Evolutionary conservation across 176 grass and related monocot genomes (phyloP).

Genomic region (Elaeis guineensis): DNA sequence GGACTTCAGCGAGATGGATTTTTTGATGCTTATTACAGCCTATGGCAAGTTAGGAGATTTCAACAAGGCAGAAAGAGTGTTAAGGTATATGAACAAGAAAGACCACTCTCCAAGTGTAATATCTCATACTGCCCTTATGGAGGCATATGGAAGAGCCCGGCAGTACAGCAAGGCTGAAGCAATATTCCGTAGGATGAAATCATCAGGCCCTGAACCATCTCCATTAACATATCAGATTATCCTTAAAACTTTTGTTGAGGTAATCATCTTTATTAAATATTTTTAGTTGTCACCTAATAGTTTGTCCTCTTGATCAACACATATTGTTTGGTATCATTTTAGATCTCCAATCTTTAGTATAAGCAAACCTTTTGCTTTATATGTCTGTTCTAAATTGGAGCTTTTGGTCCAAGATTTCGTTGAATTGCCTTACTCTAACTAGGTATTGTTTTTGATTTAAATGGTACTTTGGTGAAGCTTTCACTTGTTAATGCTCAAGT

Average conservation of each 20-base stretch:
- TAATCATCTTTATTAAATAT: slow-evolving; percentile 3
- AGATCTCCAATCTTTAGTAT: no score
- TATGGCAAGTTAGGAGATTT: slow-evolving; percentile 83
- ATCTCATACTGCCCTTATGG: slow-evolving; percentile 89
- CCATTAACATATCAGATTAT: slow-evolving; percentile 90
- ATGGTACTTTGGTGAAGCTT: no score
- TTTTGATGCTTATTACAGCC: slow-evolving; percentile 88
- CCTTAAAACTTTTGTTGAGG: slow-evolving; percentile 83
- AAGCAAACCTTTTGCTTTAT: no score
- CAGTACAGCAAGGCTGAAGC: slow-evolving; percentile 78
- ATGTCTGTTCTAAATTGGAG: no score
- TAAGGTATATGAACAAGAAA: slow-evolving; percentile 80
- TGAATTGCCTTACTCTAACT: no score
- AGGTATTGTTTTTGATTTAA: no score
- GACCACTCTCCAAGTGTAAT: slow-evolving; percentile 70
- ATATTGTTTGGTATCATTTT: no score
- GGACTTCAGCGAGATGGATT: slow-evolving; percentile 86
- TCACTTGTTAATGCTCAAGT: no score
- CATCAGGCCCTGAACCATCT: slow-evolving; percentile 75
- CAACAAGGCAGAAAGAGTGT: slow-evolving; percentile 59
- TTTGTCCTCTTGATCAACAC: no score
- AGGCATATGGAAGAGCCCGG: slow-evolving; percentile 77
- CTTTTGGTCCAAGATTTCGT: no score
- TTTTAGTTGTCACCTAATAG: no score
- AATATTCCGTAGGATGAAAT: slow-evolving; percentile 84